These are phyloP conservation scores for Pyrenula aspistea DNA, from an alignment of 495 filamentous ascomycete genomes.

Conservation along the genomic window DNA sequence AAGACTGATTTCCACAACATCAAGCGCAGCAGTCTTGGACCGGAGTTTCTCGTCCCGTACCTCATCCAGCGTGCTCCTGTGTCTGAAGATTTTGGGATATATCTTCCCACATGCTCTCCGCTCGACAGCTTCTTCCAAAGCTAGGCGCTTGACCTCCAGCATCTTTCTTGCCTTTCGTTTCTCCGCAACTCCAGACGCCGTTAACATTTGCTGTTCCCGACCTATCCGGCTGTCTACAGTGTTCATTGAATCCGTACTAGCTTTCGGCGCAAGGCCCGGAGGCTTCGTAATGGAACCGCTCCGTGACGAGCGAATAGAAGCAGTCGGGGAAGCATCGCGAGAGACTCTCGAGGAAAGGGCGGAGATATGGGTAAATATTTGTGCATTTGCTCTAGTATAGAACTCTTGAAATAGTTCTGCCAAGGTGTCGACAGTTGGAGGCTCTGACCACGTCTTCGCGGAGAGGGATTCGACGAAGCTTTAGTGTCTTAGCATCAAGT, in stretches of 20 bases:
- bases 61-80: constrained; percentile 86
- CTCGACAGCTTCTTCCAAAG: constrained; percentile 88
- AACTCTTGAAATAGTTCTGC: constrained; percentile 90
- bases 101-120: constrained; percentile 75
- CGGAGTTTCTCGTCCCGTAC: constrained; percentile 89
- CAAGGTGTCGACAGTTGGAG: constrained; percentile 72
- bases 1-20: constrained; percentile 79
- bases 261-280: constrained; percentile 2
- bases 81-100: constrained; percentile 80
- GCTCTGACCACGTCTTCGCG: constrained; percentile 75
- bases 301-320: constrained; percentile 15
- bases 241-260: constrained; percentile 5
- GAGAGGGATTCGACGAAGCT: constrained; percentile 88
- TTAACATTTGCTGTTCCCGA: constrained; percentile 80
- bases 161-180: constrained; percentile 64
- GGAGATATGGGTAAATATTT: constrained; percentile 82
- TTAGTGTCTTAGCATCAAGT: constrained; percentile 1
- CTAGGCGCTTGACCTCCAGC: constrained; percentile 60
- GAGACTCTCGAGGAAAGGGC: constrained; percentile 63
- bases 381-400: constrained; percentile 68
- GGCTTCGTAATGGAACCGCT: constrained; percentile 34
- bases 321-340: constrained; percentile 45
- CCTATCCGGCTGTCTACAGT: constrained; percentile 5
- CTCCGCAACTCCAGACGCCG: constrained; percentile 68
- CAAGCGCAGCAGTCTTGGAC: constrained; percentile 84